phyloP scores from a whole-genome alignment of 345 rosid genomes.

The Turnera subulata region DNA sequence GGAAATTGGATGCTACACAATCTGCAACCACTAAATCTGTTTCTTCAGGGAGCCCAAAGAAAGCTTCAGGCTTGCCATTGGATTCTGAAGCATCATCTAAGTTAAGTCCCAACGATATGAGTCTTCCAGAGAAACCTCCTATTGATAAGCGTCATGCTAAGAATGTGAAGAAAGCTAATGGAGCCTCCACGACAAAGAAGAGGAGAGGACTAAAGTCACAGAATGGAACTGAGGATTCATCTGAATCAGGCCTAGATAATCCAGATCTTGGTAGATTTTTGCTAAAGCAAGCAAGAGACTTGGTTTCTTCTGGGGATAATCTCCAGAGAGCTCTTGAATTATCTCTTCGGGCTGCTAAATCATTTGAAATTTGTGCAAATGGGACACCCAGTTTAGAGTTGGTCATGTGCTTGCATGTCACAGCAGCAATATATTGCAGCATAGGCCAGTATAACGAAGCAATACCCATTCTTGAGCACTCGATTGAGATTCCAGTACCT shows the following conservation, averaged over 20 bases:
- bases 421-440: slow-evolving; percentile 67
- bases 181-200: slow-evolving; percentile 30
- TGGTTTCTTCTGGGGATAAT: slow-evolving; percentile 69
- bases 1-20: slow-evolving; percentile 34
- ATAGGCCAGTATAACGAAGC: slow-evolving; percentile 63
- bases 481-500: slow-evolving; percentile 69
- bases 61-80: slow-evolving; percentile 9
- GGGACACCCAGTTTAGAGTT: slow-evolving; percentile 56
- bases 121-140: slow-evolving; percentile 34
- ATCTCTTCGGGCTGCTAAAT: slow-evolving; percentile 53
- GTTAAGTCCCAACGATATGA: slow-evolving; percentile 35
- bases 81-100: slow-evolving; percentile 35
- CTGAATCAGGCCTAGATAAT: slow-evolving; percentile 40
- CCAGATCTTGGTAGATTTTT: slow-evolving; percentile 64
- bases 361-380: slow-evolving; percentile 53
- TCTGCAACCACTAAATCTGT: slow-evolving; percentile 31
- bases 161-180: slow-evolving; percentile 40
- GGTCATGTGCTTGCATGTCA: slow-evolving; percentile 78
- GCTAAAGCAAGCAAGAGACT: slow-evolving; percentile 68
- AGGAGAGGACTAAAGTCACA: slow-evolving; percentile 27
- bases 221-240: slow-evolving; percentile 36
- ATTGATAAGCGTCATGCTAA: slow-evolving; percentile 32
- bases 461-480: slow-evolving; percentile 75
- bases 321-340: slow-evolving; percentile 66
- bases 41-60: slow-evolving; percentile 34